phyloP scores from a whole-genome alignment of 306 rosid genomes.

The Acmispon strigosus region DNA sequence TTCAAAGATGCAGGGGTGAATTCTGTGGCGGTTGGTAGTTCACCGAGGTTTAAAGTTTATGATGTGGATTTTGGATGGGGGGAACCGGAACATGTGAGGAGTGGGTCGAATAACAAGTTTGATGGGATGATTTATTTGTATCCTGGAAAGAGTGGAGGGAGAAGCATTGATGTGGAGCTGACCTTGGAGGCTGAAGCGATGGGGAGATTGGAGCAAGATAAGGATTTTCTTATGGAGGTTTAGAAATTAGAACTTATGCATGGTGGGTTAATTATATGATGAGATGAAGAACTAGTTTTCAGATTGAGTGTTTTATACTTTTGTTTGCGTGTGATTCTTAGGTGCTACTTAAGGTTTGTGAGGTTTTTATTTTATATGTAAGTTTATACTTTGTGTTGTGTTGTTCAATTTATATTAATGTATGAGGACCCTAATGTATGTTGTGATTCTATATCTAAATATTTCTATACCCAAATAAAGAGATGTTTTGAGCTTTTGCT shows the following conservation, averaged over 20 bases:
- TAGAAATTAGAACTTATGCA: neutral
- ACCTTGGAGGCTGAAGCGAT: conserved; percentile 58
- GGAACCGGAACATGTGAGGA: conserved; percentile 65
- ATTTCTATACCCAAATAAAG: too few species aligned
- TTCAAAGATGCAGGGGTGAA: conserved; percentile 85
- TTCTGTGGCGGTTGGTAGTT: conserved; percentile 85
- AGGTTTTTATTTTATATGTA: too few species aligned
- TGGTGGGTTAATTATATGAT: too few species aligned
- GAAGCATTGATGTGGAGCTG: conserved; percentile 81
- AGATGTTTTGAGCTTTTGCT: too few species aligned
- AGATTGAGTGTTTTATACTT: too few species aligned
- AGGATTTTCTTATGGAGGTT: conserved; percentile 49
- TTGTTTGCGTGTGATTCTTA: too few species aligned
- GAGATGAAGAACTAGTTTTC: too few species aligned
- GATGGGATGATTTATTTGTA: conserved; percentile 82
- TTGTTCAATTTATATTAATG: too few species aligned
- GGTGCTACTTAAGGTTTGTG: too few species aligned
- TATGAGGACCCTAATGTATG: too few species aligned
- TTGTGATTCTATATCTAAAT: too few species aligned
- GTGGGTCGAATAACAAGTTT: conserved; percentile 77
- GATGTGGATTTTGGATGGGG: conserved; percentile 93
- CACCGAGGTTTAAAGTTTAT: conserved; percentile 83
- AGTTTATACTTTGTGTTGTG: too few species aligned
- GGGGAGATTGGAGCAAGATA: conserved; percentile 65
- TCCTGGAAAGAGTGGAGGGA: conserved; percentile 75